Evolutionary conservation across 768 basidiomycete genomes (phyloP), one percentile per base, ranked within the genome.

Genomic region (Amanita pseudoporphyria): DNA sequence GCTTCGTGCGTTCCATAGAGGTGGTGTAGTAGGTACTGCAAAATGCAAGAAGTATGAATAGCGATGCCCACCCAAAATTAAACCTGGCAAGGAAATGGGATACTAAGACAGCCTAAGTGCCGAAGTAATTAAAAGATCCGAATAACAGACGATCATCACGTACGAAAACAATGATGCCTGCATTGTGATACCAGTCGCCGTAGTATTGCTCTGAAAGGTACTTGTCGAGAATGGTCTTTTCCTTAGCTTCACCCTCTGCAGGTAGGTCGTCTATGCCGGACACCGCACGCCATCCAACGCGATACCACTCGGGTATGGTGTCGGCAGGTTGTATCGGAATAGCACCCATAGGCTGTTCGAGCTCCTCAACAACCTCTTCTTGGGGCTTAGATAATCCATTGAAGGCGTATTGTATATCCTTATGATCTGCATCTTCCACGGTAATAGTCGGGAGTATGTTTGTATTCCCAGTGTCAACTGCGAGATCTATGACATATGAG

Each of bases 1-100:
- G 77, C 48, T 91, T 78, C 38, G 90, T 75, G 45, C 94, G 84
- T 47, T 74, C 64, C 71, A 96, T 82, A 33, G 89, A 93, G 16
- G 84, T 82, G 51, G 76, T 73, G 67, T 98, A 98, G 65, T 95
- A 96, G 2, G 93, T 92, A 64, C 76, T 83, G 70, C 93, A 96
- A 54, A 83, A 61, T 1, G 91, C 89, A 40, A 95, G 75, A 53
- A 96, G 60, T 59, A 97, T 73, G 64, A 96, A 78, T 13, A 95
- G 62, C 88, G 92, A 95, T 32, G 87, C 92, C 82, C 83, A 93
- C 21, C 93, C 91, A 56, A 93, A 76, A 59, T 78, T 67, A 67
- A 98, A 86, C 52, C 87, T 78, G 16, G 96, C 90, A 32, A 96
- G 61, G 66, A 93, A 90, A 64, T 93, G 88, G 2, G 91, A 77